Percentiles rank a stretch among this genome's conserved stretches.
phyloP scores from a whole-genome alignment of 1,284 basidiomycete species.

The Flammula alnicola region DNA sequence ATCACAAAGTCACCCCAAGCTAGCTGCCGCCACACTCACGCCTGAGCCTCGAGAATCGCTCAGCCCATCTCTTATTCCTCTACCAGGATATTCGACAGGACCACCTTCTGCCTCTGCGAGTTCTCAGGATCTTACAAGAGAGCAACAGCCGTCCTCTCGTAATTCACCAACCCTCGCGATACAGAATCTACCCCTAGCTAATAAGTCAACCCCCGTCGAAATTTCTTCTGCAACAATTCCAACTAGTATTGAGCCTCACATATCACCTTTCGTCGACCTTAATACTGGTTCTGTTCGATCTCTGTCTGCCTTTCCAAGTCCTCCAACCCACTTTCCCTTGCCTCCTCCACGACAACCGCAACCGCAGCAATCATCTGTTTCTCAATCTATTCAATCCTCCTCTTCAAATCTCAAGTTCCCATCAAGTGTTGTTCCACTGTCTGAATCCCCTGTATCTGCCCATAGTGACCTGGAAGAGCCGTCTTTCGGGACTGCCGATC shows the following conservation, averaged over 20 bases:
- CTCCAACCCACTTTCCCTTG: constrained; percentile 71
- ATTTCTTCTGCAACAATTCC: constrained; percentile 16
- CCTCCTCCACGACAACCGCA: constrained; percentile 49
- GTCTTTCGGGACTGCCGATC: constrained; percentile 9
- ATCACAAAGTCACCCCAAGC: constrained; percentile 5
- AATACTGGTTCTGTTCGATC: constrained; percentile 65
- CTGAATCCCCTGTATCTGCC: constrained; percentile 38
- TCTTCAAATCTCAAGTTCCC: constrained; percentile 37
- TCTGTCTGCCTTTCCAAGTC: constrained; percentile 70
- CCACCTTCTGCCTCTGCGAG: constrained; percentile 20
- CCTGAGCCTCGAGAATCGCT: constrained; percentile 11
- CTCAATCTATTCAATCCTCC: constrained; percentile 32
- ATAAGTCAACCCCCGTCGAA: not conserved
- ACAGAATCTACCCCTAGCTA: constrained; percentile 9
- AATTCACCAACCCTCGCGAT: constrained; percentile 20
- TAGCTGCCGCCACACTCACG: constrained; percentile 3
- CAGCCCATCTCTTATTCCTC: constrained; percentile 10
- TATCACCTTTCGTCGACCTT: constrained; percentile 39
- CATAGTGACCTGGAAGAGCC: constrained; percentile 17
- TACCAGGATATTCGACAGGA: constrained; percentile 17
- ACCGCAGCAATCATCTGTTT: constrained; percentile 35
- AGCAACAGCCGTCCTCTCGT: constrained; percentile 15
- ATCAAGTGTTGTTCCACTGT: constrained; percentile 24
- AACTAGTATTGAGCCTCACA: constrained; percentile 37
- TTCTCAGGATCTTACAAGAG: constrained; percentile 23